These are phyloP conservation scores for Plasmodium cynomolgi DNA, from an alignment of 169 alveolate genomes.

Conservation along the genomic window DNA sequence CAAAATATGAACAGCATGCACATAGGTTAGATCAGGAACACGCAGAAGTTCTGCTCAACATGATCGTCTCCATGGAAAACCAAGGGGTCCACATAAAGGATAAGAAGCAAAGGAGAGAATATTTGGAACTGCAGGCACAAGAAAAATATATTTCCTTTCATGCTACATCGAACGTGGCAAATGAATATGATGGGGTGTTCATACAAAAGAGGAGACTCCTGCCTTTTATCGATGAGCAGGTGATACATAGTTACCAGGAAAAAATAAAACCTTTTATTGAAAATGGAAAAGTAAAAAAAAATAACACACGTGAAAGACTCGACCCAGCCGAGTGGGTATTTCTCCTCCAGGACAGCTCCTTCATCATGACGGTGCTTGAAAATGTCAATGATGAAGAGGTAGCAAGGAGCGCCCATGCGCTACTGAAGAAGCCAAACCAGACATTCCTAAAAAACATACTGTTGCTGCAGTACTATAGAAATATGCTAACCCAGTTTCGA, in stretches of 20 bases:
- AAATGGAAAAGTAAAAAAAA: constrained; percentile 11
- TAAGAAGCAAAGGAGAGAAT: constrained; percentile 28
- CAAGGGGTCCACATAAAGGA: constrained; percentile 84
- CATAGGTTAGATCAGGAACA: constrained; percentile 77
- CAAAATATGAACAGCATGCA: constrained; percentile 65
- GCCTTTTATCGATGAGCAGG: constrained; percentile 52
- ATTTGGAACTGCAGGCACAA: constrained; percentile 71
- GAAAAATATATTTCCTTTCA: constrained; percentile 42
- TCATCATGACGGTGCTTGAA: constrained; percentile 55
- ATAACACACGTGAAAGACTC: neutral
- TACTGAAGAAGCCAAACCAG: constrained; percentile 33
- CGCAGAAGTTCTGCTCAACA: constrained; percentile 78
- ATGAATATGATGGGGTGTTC: constrained; percentile 46
- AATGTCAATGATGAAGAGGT: constrained; percentile 31
- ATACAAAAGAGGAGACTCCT: constrained; percentile 39
- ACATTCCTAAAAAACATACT: constrained; percentile 49
- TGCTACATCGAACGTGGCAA: constrained; percentile 28
- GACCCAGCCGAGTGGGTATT: constrained; percentile 24
- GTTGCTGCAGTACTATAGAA: constrained; percentile 65
- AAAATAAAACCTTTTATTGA: constrained; percentile 49
- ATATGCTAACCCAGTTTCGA: constrained; percentile 39
- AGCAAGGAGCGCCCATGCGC: neutral
- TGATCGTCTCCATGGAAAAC: constrained; percentile 84
- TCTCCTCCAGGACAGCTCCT: constrained; percentile 34
- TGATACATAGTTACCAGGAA: constrained; percentile 38